phyloP scores from a whole-genome alignment of 768 basidiomycete genomes.

The Megacollybia marginata region DNA sequence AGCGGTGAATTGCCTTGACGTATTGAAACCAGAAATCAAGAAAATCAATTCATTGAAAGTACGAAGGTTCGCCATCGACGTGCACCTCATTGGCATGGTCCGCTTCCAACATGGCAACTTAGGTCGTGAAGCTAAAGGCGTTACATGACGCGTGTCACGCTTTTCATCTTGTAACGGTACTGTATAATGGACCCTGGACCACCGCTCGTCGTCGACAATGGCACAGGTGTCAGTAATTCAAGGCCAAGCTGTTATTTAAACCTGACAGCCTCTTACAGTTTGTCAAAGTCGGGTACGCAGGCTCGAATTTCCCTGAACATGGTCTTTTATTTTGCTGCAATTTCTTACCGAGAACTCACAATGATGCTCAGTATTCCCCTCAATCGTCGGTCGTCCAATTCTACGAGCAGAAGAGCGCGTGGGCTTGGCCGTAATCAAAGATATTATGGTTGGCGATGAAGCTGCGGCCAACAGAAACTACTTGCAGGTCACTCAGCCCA shows the following conservation, averaged over 20 bases:
- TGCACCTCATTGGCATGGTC: too few relatives aligned
- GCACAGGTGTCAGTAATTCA: conserved; percentile 62
- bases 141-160: too few relatives aligned
- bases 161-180: neutral
- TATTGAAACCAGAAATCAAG: too few relatives aligned
- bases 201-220: conserved; percentile 81
- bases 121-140: too few relatives aligned
- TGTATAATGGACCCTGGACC: conserved; percentile 34
- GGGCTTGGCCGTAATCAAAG: conserved; percentile 80
- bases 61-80: too few relatives aligned
- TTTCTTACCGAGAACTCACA: neutral
- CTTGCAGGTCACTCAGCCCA: conserved; percentile 94
- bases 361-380: conserved; percentile 75
- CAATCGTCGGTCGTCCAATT: conserved; percentile 94
- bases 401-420: conserved; percentile 95
- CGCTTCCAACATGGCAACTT: too few relatives aligned
- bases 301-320: conserved; percentile 92
- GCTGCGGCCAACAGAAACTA: conserved; percentile 91
- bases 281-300: conserved; percentile 86
- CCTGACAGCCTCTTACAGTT: conserved; percentile 40
- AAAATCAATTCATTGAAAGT: too few relatives aligned
- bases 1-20: too few relatives aligned
- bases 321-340: conserved; percentile 34
- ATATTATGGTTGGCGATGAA: conserved; percentile 98
- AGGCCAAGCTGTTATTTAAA: neutral